Conservation (phyloP, 2,329 filamentous ascomycete genomes). For the Penicillium olsonii region DNA sequence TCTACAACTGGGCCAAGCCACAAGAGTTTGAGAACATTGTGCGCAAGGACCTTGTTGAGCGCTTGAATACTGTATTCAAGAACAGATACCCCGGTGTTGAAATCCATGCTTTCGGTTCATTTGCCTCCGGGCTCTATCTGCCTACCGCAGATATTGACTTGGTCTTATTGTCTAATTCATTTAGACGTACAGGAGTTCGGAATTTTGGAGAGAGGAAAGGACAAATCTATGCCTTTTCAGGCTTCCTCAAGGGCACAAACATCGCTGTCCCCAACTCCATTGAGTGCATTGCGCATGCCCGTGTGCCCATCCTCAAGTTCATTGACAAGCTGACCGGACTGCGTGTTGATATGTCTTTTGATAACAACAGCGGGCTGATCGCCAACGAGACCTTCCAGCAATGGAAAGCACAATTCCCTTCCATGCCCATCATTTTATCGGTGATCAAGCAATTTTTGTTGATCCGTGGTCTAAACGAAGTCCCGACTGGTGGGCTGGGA, state of each 20-base stretch:
- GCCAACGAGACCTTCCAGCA: constrained; percentile 77
- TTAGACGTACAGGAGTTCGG: constrained; percentile 55
- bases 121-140: constrained; percentile 77
- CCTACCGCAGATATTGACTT: constrained; percentile 91
- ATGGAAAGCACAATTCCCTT: constrained; percentile 79
- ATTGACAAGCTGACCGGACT: constrained; percentile 75
- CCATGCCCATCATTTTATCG: constrained; percentile 82
- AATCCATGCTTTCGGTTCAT: constrained; percentile 85
- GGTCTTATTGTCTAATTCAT: constrained; percentile 69
- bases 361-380: constrained; percentile 78
- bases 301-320: constrained; percentile 91
- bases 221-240: constrained; percentile 63
- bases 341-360: constrained; percentile 91
- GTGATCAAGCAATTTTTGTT: constrained; percentile 89
- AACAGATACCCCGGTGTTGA: constrained; percentile 61
- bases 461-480: constrained; percentile 89
- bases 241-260: constrained; percentile 57
- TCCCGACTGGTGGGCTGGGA: constrained; percentile 85
- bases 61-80: constrained; percentile 64
- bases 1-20: constrained; percentile 82
- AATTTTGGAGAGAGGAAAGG: constrained; percentile 54
- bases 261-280: constrained; percentile 63
- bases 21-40: constrained; percentile 74
- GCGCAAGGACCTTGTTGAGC: constrained; percentile 69
- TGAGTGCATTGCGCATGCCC: constrained; percentile 71